Conservation (phyloP, 1,284 basidiomycete genomes). For the Pseudozyma hubeiensis region DNA sequence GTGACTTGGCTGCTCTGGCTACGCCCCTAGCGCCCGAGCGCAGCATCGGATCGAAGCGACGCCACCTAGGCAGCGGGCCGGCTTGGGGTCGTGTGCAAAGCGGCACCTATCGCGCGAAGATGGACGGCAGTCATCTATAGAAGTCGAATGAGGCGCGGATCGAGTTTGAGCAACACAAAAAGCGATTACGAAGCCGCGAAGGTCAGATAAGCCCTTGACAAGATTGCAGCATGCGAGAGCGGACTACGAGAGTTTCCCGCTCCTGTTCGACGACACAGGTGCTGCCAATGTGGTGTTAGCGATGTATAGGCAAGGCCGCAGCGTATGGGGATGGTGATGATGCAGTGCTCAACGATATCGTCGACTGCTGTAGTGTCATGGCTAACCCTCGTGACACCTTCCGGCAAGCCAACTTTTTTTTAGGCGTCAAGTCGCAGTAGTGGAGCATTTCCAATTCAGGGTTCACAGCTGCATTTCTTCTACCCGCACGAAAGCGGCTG, state of each 20-base stretch:
- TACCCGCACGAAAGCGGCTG: constrained; percentile 27
- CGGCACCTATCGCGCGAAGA: background rate
- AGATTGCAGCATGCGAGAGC: too few species aligned
- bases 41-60: constrained; percentile 30
- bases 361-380: background rate
- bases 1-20: constrained; percentile 14
- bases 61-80: constrained; percentile 14
- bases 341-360: background rate
- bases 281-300: too few species aligned
- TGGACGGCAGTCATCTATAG: constrained; percentile 10
- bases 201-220: too few species aligned
- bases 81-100: constrained; percentile 5
- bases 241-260: too few species aligned
- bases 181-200: too few species aligned
- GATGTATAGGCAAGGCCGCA: too few species aligned
- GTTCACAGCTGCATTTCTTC: constrained; percentile 28
- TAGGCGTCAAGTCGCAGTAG: constrained; percentile 1
- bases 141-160: background rate
- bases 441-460: constrained; percentile 4
- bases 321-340: background rate
- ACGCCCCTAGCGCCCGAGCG: constrained; percentile 32
- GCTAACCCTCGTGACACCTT: constrained; percentile 7
- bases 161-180: too few species aligned
- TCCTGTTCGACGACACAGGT: too few species aligned
- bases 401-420: constrained; percentile 4